These are phyloP conservation scores for Lunularia cruciata DNA, from an alignment of 225 moss, liverwort and hornwort genomes.

Conservation along the genomic window DNA sequence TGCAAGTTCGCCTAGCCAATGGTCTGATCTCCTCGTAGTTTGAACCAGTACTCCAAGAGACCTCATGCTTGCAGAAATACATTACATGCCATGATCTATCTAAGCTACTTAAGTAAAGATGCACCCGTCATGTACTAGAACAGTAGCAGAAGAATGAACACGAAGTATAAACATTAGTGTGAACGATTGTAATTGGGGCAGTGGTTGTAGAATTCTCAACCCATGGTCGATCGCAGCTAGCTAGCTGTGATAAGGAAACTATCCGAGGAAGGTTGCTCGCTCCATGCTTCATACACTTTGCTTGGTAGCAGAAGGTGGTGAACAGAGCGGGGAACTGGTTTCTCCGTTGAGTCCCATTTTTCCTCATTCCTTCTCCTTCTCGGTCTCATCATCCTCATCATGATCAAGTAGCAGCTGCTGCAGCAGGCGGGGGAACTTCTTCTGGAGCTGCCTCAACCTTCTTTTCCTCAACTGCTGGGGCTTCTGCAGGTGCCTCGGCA, in stretches of 20 bases:
- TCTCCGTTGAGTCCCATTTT: background rate
- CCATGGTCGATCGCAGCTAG: slow-evolving; percentile 7
- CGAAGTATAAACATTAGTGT: background rate
- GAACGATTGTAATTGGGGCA: background rate
- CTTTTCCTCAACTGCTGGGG: background rate
- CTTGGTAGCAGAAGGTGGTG: background rate
- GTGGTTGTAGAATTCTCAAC: background rate
- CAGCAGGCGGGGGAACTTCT: slow-evolving; percentile 6
- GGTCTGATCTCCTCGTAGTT: slow-evolving; percentile 8
- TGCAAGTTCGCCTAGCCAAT: background rate
- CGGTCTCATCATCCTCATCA: background rate
- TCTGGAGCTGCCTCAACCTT: slow-evolving; percentile 2
- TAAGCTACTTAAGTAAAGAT: background rate
- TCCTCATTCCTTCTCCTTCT: slow-evolving; percentile 2
- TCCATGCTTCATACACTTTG: background rate
- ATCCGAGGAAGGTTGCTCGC: background rate
- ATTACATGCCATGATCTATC: slow-evolving; percentile 15
- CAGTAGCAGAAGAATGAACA: slow-evolving; percentile 5
- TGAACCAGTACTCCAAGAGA: background rate
- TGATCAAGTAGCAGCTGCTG: slow-evolving; percentile 6
- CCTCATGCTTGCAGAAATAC: slow-evolving; percentile 10
- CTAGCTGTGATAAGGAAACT: background rate
- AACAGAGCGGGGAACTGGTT: background rate
- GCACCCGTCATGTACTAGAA: background rate
- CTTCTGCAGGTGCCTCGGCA: slow-evolving; percentile 1